A percentile compares a stretch with the other conserved stretches of the same genome.
Evolutionary conservation across 176 grass and related monocot genomes (phyloP).

Genomic region (Zizania latifolia): DNA sequence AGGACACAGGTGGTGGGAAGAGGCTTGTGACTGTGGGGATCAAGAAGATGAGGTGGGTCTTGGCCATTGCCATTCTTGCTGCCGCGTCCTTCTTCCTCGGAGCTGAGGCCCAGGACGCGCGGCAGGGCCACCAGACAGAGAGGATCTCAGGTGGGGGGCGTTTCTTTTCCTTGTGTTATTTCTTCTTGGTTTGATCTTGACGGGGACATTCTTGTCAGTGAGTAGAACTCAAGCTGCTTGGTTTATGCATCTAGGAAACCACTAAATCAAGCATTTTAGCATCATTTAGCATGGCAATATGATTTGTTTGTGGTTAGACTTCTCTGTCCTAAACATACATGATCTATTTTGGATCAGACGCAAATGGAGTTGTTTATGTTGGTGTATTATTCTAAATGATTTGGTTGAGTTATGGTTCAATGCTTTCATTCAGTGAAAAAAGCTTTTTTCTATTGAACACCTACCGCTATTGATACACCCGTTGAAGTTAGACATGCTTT

Average conservation of each 20-base stretch:
- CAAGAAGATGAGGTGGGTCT: constrained; percentile 54
- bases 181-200: constrained; percentile 29
- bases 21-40: constrained; percentile 5
- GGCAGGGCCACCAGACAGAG: constrained; percentile 64
- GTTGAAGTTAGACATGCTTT: neutral
- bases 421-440: neutral
- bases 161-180: neutral
- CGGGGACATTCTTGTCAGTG: constrained; percentile 8
- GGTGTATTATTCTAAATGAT: neutral
- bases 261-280: constrained; percentile 10
- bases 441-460: neutral
- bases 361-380: neutral
- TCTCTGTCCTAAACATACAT: neutral
- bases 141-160: constrained; percentile 66
- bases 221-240: constrained; percentile 2
- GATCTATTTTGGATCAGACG: neutral
- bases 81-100: constrained; percentile 31
- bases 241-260: constrained; percentile 13
- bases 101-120: constrained; percentile 45
- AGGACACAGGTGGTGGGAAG: constrained; percentile 19
- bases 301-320: neutral
- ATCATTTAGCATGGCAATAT: neutral
- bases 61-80: constrained; percentile 43
- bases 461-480: neutral
- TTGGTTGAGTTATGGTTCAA: neutral